Percentiles rank a stretch among this genome's conserved stretches.
phyloP scores from a whole-genome alignment of 2,329 filamentous ascomycete genomes.

The Hypomyces rosellus region DNA sequence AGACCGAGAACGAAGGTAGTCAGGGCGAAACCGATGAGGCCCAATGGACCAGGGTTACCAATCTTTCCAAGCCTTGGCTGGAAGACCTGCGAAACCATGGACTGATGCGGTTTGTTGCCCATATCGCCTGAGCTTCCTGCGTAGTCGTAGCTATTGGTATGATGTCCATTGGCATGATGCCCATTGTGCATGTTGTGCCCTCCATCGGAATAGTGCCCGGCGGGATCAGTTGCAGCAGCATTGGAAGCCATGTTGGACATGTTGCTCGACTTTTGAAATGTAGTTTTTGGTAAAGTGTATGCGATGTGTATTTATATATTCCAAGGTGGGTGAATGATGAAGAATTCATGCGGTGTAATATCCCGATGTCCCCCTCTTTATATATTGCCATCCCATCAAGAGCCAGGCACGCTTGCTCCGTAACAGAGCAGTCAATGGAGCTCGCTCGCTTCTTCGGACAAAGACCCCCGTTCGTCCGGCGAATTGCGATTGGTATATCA shows the following conservation, averaged over 20 bases:
- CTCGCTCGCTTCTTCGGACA: no score
- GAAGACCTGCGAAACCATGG: slow-evolving; percentile 29
- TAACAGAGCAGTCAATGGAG: no score
- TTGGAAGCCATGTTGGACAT: slow-evolving; percentile 9
- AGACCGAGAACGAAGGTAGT: slow-evolving; percentile 56
- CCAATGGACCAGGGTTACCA: slow-evolving; percentile 55
- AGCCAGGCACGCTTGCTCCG: no score
- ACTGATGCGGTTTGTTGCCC: slow-evolving; percentile 23
- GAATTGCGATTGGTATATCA: no score
- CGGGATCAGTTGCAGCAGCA: slow-evolving; percentile 1
- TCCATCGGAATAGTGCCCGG: slow-evolving; percentile 3
- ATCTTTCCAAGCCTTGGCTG: slow-evolving; percentile 36
- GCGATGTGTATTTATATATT: no score
- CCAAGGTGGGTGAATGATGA: no score
- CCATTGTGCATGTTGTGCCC: slow-evolving; percentile 1
- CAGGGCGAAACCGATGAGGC: slow-evolving; percentile 57
- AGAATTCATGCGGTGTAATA: no score
- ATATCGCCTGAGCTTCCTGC: slow-evolving; percentile 1
- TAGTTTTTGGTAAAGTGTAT: not conserved
- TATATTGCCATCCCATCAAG: no score
- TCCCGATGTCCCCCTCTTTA: no score
- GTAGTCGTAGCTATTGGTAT: not conserved
- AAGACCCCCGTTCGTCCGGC: no score
- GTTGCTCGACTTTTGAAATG: not conserved
- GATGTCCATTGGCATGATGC: slow-evolving; percentile 3